Base-by-base conservation (phyloP, 139 green algal species). In the Ostreobium quekettii region DNA sequence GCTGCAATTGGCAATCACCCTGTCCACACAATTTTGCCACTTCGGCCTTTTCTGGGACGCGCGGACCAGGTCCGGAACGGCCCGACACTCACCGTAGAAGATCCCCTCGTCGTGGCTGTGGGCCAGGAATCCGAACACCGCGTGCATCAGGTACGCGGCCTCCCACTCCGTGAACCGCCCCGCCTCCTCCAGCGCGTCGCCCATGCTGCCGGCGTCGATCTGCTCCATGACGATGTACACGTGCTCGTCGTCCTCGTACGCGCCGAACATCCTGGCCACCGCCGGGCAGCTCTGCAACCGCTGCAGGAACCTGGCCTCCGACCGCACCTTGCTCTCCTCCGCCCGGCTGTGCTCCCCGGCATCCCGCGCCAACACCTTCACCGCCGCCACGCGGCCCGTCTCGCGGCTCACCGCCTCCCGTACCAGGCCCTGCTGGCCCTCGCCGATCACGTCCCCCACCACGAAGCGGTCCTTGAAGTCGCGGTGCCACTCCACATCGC, bases 171-270 rank as follows among this genome's bases (percentile, higher is more conserved):
- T 36, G 31, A 88, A 66, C 1, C 53, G 67, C 4, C 73, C 79
- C n/a, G 19, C 37, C 53, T 56, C 64, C 75, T 74, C 47, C 4
- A 83, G 57, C 22, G 77, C n/a, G n/a, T 67, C 24, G 36, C 78
- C 73, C 31, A 86, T 48, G 49, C 79, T 72, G n/a, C 75, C 75
- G 6, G 76, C 80, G 2, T 48, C 35, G 47, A 73, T 75, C 30
- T 74, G 65, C 71, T 83, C 80, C 70, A 80, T 70, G 1, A 86
- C 77, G 0, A 86, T 59, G 63, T 81, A 86, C 8, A 72, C 72
- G 37, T 79, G 58, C 1, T 75, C 71, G 3, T 74, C 58, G 46
- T 74, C 74, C 68, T 86, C 80, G 62, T 76, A 83, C 7, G 76
- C 64, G 2, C 64, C 71, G 36, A 78, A 57, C 36, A 86, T 73